Conservation (phyloP, 2,329 filamentous ascomycete genomes). For the Polychaeton citri region DNA sequence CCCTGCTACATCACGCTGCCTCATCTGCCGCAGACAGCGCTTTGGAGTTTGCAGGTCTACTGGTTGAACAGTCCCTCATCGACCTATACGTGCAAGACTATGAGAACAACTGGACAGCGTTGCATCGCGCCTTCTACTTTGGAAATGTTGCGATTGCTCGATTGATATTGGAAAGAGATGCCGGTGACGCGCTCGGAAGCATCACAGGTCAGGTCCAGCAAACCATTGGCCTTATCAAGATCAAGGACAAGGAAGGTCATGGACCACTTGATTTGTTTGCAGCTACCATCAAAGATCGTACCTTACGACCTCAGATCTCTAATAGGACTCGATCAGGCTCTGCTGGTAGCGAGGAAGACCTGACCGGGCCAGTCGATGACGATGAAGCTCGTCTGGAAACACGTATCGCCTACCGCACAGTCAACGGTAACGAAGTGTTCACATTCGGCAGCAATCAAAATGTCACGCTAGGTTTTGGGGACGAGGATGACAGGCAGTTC, state of each 20-base stretch:
- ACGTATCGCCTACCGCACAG: constrained; percentile 14
- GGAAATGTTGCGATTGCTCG: constrained; percentile 81
- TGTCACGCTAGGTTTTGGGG: constrained; percentile 79
- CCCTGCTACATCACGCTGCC: constrained; percentile 70
- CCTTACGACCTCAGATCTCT: constrained; percentile 34
- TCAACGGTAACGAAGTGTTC: constrained; percentile 72
- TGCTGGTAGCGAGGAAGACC: constrained; percentile 33
- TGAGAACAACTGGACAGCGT: constrained; percentile 90
- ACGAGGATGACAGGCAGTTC: constrained; percentile 87
- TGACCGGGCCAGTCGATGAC: constrained; percentile 42
- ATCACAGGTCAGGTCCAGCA: constrained; percentile 46
- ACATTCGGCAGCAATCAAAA: constrained; percentile 97
- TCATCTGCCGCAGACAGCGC: constrained; percentile 60
- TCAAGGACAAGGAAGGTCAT: constrained; percentile 89
- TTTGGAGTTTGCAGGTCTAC: constrained; percentile 58
- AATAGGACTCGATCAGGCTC: constrained; percentile 18
- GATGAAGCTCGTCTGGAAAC: constrained; percentile 3
- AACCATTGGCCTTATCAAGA: constrained; percentile 70
- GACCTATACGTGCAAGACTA: constrained; percentile 79
- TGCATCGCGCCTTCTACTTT: constrained; percentile 81
- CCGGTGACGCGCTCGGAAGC: constrained; percentile 50
- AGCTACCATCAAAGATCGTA: constrained; percentile 68
- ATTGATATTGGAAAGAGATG: constrained; percentile 65
- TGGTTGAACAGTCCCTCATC: constrained; percentile 69
- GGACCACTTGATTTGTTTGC: constrained; percentile 90